Conservation (phyloP, 202 grass and related monocot species). For the Setaria viridis region DNA sequence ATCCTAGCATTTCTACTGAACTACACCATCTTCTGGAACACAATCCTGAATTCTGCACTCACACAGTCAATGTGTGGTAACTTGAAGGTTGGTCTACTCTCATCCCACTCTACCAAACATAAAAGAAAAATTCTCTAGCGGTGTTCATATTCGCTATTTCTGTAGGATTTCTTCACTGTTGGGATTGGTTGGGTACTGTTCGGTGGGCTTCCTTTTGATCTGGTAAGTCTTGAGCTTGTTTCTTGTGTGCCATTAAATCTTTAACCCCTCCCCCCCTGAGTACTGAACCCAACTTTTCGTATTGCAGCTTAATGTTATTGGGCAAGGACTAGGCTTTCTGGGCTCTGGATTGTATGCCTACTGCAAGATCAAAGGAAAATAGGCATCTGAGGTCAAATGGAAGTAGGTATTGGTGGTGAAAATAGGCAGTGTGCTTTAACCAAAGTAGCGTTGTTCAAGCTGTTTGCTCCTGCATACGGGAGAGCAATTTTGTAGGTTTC, state of each 20-base stretch:
- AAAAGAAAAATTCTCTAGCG: neutral
- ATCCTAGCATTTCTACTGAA: conserved; percentile 87
- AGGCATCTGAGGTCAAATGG: conserved; percentile 25
- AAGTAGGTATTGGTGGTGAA: conserved; percentile 39
- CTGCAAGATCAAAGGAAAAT: conserved; percentile 93
- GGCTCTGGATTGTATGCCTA: conserved; percentile 89
- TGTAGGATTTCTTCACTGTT: conserved; percentile 87
- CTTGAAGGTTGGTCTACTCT: conserved; percentile 66
- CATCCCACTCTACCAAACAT: conserved; percentile 16
- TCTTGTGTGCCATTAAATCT: neutral
- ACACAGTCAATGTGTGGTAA: conserved; percentile 97
- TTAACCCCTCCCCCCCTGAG: neutral
- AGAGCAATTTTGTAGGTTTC: conserved; percentile 73
- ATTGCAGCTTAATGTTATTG: conserved; percentile 84
- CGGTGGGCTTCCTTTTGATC: conserved; percentile 92
- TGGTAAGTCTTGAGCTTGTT: conserved; percentile 56
- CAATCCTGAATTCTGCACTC: conserved; percentile 90
- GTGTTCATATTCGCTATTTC: conserved; percentile 25
- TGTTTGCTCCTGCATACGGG: conserved; percentile 54
- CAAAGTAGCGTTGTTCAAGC: conserved; percentile 33
- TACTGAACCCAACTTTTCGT: conserved; percentile 31
- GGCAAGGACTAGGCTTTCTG: conserved; percentile 80
- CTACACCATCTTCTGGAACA: conserved; percentile 94
- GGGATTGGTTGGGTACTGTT: conserved; percentile 92
- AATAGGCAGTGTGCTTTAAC: conserved; percentile 45